A percentile compares a stretch with the other conserved stretches of the same genome.
phyloP scores from a whole-genome alignment of 306 rosid species.

The Ammopiptanthus mongolicus region DNA sequence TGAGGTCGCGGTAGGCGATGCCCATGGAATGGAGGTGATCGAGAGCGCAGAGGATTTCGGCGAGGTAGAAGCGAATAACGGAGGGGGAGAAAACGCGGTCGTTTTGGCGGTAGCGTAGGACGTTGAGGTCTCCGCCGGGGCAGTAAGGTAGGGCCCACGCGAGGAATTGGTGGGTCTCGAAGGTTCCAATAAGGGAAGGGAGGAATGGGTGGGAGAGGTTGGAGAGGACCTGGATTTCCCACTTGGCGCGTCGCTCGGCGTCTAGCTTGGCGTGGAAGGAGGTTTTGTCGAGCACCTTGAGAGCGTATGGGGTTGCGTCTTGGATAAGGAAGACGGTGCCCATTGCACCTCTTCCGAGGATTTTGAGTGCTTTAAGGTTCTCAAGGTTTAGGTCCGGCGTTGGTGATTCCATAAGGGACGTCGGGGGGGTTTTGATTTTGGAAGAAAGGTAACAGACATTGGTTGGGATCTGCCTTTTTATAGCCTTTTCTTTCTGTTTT shows the following conservation, averaged over 20 bases:
- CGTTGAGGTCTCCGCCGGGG: slow-evolving; percentile 91
- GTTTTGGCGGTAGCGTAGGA: slow-evolving; percentile 68
- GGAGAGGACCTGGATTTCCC: slow-evolving; percentile 80
- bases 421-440: background rate
- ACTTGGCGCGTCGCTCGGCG: slow-evolving; percentile 71
- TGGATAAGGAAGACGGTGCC: slow-evolving; percentile 88
- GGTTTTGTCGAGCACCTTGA: slow-evolving; percentile 74
- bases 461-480: slow-evolving; percentile 27
- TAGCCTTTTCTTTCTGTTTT: background rate
- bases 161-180: slow-evolving; percentile 48
- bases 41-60: slow-evolving; percentile 81
- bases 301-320: slow-evolving; percentile 49
- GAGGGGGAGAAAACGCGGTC: slow-evolving; percentile 78
- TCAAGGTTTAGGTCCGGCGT: slow-evolving; percentile 49
- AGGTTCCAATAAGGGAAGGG: slow-evolving; percentile 49
- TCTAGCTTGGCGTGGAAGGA: slow-evolving; percentile 51
- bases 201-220: slow-evolving; percentile 62
- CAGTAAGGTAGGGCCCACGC: slow-evolving; percentile 91
- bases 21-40: slow-evolving; percentile 74
- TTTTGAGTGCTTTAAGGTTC: slow-evolving; percentile 53
- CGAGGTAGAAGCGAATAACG: slow-evolving; percentile 72
- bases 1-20: slow-evolving; percentile 84
- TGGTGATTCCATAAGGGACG: slow-evolving; percentile 42
- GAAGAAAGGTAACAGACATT: background rate
- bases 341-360: slow-evolving; percentile 92